These are phyloP conservation scores for Ceratobasidium sp. DNA, from an alignment of 1,284 basidiomycete species.

Conservation along the genomic window DNA sequence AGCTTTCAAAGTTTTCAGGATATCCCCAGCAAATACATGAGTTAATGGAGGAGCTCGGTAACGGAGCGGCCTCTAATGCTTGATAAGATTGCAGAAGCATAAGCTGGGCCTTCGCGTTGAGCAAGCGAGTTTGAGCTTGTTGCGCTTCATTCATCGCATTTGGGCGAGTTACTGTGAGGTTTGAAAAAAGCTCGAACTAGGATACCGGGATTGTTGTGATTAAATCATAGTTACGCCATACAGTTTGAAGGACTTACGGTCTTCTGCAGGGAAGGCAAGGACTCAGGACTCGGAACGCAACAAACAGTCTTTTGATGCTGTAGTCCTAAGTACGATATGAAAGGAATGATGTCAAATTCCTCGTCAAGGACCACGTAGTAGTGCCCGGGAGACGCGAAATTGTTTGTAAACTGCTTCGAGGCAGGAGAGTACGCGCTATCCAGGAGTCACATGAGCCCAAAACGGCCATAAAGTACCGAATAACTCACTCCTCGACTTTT, in stretches of 20 bases:
- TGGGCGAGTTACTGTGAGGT: no score
- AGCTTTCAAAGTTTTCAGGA: constrained; percentile 3
- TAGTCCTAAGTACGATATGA: constrained; percentile 10
- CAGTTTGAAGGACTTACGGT: constrained; percentile 5
- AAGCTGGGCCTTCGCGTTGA: neutral
- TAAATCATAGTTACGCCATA: neutral
- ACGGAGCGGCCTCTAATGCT: neutral
- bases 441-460: no score
- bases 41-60: neutral
- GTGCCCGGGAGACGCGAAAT: neutral
- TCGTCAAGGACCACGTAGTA: constrained; percentile 19
- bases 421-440: neutral
- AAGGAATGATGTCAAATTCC: constrained; percentile 14
- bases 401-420: neutral
- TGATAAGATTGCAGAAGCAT: constrained; percentile 1
- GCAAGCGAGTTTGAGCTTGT: no score
- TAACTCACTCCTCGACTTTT: neutral
- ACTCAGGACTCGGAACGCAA: neutral
- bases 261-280: neutral
- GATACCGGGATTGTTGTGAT: neutral
- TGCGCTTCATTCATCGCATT: no score
- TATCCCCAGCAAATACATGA: constrained; percentile 3
- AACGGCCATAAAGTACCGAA: no score
- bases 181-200: neutral
- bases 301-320: constrained; percentile 21